These are phyloP conservation scores for Aspergillus persii DNA, from an alignment of 2,329 filamentous ascomycete genomes.

Conservation along the genomic window DNA sequence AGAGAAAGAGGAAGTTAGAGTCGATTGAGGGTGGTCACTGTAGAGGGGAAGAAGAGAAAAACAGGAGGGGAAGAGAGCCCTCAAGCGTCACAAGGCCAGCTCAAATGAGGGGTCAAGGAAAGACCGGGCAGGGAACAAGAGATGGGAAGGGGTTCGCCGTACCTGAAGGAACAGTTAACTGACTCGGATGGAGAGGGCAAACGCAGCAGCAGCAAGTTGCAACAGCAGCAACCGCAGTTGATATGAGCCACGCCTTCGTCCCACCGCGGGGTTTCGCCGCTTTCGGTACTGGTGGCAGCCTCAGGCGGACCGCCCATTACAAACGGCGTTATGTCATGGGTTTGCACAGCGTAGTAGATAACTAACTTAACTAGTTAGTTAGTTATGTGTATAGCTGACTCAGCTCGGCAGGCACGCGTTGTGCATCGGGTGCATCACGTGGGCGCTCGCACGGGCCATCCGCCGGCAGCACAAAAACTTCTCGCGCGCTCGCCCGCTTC, in stretches of 20 bases:
- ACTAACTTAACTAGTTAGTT: too few species aligned
- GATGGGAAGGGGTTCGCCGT: neutral
- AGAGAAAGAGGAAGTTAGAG: conserved; percentile 9
- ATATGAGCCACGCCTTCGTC: neutral
- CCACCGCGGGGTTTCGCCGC: neutral
- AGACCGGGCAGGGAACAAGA: neutral
- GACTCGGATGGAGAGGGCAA: neutral
- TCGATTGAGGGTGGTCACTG: neutral
- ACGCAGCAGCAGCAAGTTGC: neutral
- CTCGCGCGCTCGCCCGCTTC: conserved; percentile 19
- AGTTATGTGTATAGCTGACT: neutral
- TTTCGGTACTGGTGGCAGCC: neutral
- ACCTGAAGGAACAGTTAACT: neutral
- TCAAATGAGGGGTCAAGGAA: neutral
- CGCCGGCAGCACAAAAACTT: conserved; percentile 8
- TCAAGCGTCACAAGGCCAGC: neutral
- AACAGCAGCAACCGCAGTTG: neutral
- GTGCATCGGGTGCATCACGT: conserved; percentile 17
- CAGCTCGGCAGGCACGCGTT: neutral
- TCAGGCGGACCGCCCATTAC: neutral
- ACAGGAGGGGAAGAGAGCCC: conserved; percentile 5
- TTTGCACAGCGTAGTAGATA: neutral
- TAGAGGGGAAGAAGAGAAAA: neutral
- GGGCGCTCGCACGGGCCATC: conserved; percentile 15
- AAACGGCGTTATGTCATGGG: neutral